Base-by-base conservation (phyloP, 352 stramenopile genomes). In the Phytophthora ohioensis region DNA sequence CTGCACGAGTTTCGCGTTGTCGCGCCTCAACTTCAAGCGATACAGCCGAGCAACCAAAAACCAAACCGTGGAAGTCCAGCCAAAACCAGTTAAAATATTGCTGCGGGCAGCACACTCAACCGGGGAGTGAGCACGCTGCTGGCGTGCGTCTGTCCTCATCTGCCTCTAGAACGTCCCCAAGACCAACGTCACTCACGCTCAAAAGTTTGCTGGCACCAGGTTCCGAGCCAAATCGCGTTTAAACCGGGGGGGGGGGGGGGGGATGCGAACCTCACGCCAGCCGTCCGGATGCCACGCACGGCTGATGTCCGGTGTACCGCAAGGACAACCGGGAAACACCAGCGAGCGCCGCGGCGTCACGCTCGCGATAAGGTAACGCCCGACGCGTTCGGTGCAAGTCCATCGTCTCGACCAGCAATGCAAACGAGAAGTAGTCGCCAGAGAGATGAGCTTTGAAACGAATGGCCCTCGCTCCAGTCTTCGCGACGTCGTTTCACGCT, bases 341-440 rank as follows among this genome's bases (percentile, higher is more conserved):
- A 48, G 12, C 52, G 21, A 48, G 17, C 11, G 46, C 21, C 27
- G 35, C 53, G 36, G 38, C 36, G 38, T 39, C 53, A 49, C 27
- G 12, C 5, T 60, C 39, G 35, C 51, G 49, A 30, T 68, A 59
- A 73, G 51, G 64, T 68, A 55, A 68, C 30, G 34, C 12, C n/a
- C 41, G 15, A 11, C 5, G 30, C 17, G 45, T 15, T 7, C n/a
- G 8, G 21, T 27, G 21, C 21, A 27, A 27, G 21, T 27, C 21
- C 27, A 63, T 12, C n/a, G 27, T 21, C 12, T 38, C 53, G 51
- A 64, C 58, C 43, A 39, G 62, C 60, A 66, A 70, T 67, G 62
- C 71, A 71, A 66, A 71, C 68, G 68, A 71, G 39, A 60, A 52
- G 39, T 48, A 57, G 55, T 67, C 61, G 67, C 61, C 61, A 75